Conservation (phyloP, 345 rosid species). For the Populus alba region DNA sequence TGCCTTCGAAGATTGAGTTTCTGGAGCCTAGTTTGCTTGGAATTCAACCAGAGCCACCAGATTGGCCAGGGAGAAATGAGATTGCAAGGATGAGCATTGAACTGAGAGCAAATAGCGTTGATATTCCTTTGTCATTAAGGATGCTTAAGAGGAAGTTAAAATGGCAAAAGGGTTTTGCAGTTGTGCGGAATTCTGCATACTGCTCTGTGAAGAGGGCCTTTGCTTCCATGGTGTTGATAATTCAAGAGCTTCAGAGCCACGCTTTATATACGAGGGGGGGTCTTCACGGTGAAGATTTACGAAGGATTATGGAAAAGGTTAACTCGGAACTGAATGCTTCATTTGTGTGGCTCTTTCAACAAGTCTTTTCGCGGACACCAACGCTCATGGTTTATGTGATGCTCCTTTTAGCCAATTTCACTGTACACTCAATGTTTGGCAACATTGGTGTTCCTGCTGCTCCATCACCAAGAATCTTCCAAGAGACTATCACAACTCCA, state of each 20-base stretch:
- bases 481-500: not conserved
- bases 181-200: slow-evolving; percentile 40
- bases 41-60: slow-evolving; percentile 36
- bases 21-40: slow-evolving; percentile 39
- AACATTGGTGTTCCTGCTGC: slow-evolving; percentile 17
- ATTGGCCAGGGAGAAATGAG: slow-evolving; percentile 48
- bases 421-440: slow-evolving; percentile 53
- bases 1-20: slow-evolving; percentile 34
- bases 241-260: slow-evolving; percentile 60
- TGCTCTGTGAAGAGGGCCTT: slow-evolving; percentile 70
- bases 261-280: slow-evolving; percentile 43
- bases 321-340: slow-evolving; percentile 58
- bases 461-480: not conserved
- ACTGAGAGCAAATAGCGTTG: slow-evolving; percentile 49
- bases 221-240: slow-evolving; percentile 60
- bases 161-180: slow-evolving; percentile 39
- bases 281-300: slow-evolving; percentile 39
- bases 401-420: slow-evolving; percentile 65
- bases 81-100: slow-evolving; percentile 39
- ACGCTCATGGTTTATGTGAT: slow-evolving; percentile 71
- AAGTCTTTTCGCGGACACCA: slow-evolving; percentile 63
- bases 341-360: slow-evolving; percentile 64
- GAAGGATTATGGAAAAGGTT: slow-evolving; percentile 33
- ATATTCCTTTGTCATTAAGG: slow-evolving; percentile 57
- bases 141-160: slow-evolving; percentile 63